phyloP scores from a whole-genome alignment of 306 rosid species.

The Medicago arabica region DNA sequence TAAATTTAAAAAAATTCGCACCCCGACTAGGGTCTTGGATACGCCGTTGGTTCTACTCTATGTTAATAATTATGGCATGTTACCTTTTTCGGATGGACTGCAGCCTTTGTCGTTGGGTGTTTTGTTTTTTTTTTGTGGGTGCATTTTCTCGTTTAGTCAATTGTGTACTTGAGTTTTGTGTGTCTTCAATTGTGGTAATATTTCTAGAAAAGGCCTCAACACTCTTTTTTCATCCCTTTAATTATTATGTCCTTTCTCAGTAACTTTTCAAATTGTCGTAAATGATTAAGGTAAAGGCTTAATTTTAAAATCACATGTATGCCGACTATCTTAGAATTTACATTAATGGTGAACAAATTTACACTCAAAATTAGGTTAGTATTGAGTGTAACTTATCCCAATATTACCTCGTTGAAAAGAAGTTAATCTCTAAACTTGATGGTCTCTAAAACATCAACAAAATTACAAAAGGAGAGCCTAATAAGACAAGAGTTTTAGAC shows the following conservation, averaged over 20 bases:
- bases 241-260: not conserved
- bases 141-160: not conserved
- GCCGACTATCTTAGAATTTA: not conserved
- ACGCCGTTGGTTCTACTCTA: no score
- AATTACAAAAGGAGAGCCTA: no score
- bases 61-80: not conserved
- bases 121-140: not conserved
- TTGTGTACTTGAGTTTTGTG: conserved; percentile 11
- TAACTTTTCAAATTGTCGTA: not conserved
- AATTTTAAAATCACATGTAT: not conserved
- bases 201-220: conserved; percentile 5
- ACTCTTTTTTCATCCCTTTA: not conserved
- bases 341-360: no score
- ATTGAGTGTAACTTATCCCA: no score
- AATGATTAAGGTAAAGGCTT: not conserved
- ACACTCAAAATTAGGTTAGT: no score
- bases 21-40: no score
- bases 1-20: no score
- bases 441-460: no score
- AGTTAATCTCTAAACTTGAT: no score
- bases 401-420: no score
- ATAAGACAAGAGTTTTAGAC: no score
- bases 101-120: not conserved
- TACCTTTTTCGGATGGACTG: not conserved
- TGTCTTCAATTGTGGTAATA: not conserved